phyloP scores from a whole-genome alignment of 2,329 filamentous ascomycete genomes.

The Aspergillus tanneri region DNA sequence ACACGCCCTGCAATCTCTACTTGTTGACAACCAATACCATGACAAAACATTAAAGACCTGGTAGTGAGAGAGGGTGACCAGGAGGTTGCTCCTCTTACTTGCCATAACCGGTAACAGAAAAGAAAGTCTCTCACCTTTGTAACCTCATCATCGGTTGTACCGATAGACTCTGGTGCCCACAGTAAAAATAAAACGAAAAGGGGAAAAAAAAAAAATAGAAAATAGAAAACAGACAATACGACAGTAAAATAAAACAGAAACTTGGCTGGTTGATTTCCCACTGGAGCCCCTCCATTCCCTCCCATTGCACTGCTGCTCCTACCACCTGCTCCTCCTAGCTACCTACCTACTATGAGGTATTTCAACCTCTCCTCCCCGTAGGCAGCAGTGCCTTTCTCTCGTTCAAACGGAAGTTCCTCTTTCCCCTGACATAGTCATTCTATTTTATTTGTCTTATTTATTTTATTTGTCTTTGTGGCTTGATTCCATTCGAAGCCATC shows the following conservation, averaged over 20 bases:
- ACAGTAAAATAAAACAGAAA: no score
- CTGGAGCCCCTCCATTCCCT: slow-evolving; percentile 1
- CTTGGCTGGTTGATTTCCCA: slow-evolving; percentile 4
- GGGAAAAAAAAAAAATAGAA: slow-evolving; percentile 4
- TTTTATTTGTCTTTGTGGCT: no score
- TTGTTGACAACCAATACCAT: no score
- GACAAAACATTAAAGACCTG: no score
- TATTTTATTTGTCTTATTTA: slow-evolving; percentile 8
- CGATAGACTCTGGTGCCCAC: slow-evolving; percentile 12
- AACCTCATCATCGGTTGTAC: no score
- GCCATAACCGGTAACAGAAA: slow-evolving; percentile 13
- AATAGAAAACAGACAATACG: no score
- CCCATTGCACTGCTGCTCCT: slow-evolving; percentile 3
- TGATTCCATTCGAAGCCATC: no score
- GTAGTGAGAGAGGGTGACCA: no score
- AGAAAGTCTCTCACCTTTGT: slow-evolving; percentile 17
- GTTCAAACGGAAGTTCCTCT: no score
- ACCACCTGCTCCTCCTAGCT: background rate
- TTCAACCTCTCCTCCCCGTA: slow-evolving; percentile 21
- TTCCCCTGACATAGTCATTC: slow-evolving; percentile 7
- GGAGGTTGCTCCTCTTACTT: slow-evolving; percentile 7
- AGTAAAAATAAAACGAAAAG: slow-evolving; percentile 10
- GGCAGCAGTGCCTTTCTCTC: slow-evolving; percentile 1
- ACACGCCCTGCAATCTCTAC: no score
- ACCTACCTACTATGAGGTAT: slow-evolving; percentile 16